phyloP scores from a whole-genome alignment of 495 filamentous ascomycete genomes.

The Achaetomiella virescens region DNA sequence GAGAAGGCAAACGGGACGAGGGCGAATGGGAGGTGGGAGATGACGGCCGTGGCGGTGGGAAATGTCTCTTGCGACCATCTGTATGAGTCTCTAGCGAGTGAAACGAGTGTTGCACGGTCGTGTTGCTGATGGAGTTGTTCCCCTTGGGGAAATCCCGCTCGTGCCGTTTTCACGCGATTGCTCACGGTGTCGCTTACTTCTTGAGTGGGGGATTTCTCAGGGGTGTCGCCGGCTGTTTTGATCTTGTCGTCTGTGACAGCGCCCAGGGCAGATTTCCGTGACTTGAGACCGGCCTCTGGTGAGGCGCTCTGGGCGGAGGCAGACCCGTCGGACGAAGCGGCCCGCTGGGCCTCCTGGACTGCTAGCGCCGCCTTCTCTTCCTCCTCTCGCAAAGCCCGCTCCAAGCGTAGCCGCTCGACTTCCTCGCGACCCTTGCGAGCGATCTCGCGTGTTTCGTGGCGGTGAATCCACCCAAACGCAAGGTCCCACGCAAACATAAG shows the following conservation, averaged over 20 bases:
- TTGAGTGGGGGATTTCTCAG: neutral
- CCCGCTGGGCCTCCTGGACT: neutral
- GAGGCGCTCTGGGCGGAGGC: neutral
- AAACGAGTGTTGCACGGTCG: constrained; percentile 40
- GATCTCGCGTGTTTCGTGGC: constrained; percentile 54
- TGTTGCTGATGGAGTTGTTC: neutral
- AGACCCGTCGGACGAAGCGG: neutral
- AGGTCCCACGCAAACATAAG: constrained; percentile 61
- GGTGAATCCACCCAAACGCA: constrained; percentile 49
- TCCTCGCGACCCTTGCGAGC: constrained; percentile 49
- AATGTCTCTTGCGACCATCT: constrained; percentile 59
- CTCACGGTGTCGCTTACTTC: neutral
- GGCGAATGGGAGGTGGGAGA: constrained; percentile 53
- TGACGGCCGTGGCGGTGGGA: constrained; percentile 55
- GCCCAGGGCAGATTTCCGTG: neutral
- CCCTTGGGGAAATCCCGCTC: neutral
- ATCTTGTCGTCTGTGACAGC: neutral
- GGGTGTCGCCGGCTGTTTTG: neutral
- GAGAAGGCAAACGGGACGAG: constrained; percentile 59
- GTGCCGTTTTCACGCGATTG: neutral
- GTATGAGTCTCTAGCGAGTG: constrained; percentile 35
- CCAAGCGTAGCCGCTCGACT: constrained; percentile 39
- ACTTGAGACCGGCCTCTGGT: neutral
- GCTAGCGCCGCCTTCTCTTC: constrained; percentile 8
- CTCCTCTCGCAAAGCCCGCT: constrained; percentile 26